phyloP scores from a whole-genome alignment of 129 eudicot genomes.

The Cynara cardunculus region DNA sequence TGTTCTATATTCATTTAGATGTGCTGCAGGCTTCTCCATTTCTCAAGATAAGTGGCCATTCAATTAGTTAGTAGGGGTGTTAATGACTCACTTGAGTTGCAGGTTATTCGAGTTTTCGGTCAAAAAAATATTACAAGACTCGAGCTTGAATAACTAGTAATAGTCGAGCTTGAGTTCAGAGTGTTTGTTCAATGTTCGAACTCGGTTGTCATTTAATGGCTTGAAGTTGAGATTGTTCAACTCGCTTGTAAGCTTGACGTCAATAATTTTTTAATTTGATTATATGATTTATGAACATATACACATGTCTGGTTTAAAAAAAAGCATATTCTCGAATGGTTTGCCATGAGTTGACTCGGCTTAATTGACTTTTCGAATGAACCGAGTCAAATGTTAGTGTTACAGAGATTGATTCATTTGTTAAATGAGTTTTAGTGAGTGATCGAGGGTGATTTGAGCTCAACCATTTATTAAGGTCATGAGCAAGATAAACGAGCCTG shows the following conservation, averaged over 20 bases:
- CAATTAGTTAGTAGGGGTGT: neutral
- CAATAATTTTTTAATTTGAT: neutral
- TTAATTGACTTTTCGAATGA: neutral
- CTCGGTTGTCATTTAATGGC: neutral
- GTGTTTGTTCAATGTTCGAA: neutral
- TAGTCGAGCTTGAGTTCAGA: neutral
- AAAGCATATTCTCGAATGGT: neutral
- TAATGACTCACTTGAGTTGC: neutral
- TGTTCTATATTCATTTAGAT: conserved; percentile 1
- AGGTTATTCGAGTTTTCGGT: neutral
- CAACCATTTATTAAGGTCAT: neutral
- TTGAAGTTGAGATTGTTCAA: neutral
- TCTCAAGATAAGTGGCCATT: neutral
- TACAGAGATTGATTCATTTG: too few relatives aligned
- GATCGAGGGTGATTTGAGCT: neutral
- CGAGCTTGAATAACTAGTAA: neutral
- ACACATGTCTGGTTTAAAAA: neutral
- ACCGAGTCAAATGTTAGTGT: too few relatives aligned
- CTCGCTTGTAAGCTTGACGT: neutral
- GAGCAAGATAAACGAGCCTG: too few relatives aligned
- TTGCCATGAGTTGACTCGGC: neutral
- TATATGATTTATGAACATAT: neutral
- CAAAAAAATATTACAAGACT: neutral
- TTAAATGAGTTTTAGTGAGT: neutral
- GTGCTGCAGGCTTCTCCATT: neutral